Base-by-base conservation (phyloP, 2,329 filamentous ascomycete genomes). In the Ascochyta koolunga region DNA sequence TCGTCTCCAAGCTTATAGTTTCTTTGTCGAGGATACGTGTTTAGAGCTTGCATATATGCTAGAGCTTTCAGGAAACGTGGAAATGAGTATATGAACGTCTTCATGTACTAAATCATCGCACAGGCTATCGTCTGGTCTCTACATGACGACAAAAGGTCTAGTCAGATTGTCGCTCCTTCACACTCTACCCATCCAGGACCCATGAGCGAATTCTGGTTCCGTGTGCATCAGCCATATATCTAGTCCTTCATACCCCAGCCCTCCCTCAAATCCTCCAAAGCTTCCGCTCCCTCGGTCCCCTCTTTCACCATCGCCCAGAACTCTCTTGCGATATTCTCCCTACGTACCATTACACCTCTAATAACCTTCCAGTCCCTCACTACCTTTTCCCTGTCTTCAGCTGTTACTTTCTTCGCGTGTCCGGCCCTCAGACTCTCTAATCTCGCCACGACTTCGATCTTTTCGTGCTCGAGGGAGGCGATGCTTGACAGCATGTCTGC, bases 261-360 rank as follows among this genome's bases (percentile, higher is more conserved):
- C 67, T 79, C 84, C 78, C 81, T 82, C 32, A 85, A 60, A 60
- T 83, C 80, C 46, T 75, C 77, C 56, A 68, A 75, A 19, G 64
- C 75, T 70, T 80, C 78, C 37, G 72, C 74, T 51, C 82, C 80
- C 27, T 78, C 73, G 59, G 85, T 54, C 25, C 74, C 65, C 38
- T 80, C 81, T 53, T 76, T 76, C 59, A 83, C 79, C 50, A 71
- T 64, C 43, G 60, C 71, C 83, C 83, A 86, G 61, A 85, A 63
- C 56, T 83, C 79, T 42, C 61, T 67, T 45, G 76, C 79, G 59
- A 85, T 82, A 65, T 71, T 79, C 68, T 76, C 76, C 54, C 83
- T 78, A 39, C 67, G 66, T 25, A 51, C 65, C 33, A 71, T 75
- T 38, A 77, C 69, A 63, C 69, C 57, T 57, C 46, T 42, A 64